Evolutionary conservation across 495 filamentous ascomycete genomes (phyloP).

Genomic region (Neurospora sp.): DNA sequence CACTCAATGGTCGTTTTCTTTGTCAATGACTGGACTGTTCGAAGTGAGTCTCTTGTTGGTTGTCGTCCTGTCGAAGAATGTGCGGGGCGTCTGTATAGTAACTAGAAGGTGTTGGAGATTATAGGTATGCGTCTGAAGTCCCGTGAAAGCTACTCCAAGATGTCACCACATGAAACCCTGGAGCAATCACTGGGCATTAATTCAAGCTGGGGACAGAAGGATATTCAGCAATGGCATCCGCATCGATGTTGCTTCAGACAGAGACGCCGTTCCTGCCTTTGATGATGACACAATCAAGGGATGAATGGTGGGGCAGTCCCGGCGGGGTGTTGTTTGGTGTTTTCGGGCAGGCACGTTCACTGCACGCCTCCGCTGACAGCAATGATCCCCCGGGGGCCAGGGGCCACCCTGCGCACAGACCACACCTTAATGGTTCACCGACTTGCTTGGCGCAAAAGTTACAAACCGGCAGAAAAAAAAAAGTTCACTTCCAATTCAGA

Average conservation of each 20-base stretch:
- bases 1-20: neutral
- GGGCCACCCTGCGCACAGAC: slow-evolving; percentile 11
- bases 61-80: neutral
- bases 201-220: neutral
- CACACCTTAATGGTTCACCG: slow-evolving; percentile 19
- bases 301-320: neutral
- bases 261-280: neutral
- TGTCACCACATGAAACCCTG: neutral
- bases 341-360: neutral
- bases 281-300: neutral
- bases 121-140: neutral
- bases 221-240: neutral
- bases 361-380: neutral
- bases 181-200: neutral
- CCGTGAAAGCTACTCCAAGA: neutral
- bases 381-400: neutral
- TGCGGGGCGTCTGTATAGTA: neutral
- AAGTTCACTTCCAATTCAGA: slow-evolving; percentile 13
- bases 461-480: slow-evolving; percentile 26
- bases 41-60: neutral
- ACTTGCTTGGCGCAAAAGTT: slow-evolving; percentile 12
- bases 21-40: neutral
- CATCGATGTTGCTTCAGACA: neutral
- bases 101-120: neutral
- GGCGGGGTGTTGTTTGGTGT: neutral